A percentile compares a stretch with the other conserved stretches of the same genome.
phyloP scores from a whole-genome alignment of 352 stramenopile species.

The Pythium dissotocum region DNA sequence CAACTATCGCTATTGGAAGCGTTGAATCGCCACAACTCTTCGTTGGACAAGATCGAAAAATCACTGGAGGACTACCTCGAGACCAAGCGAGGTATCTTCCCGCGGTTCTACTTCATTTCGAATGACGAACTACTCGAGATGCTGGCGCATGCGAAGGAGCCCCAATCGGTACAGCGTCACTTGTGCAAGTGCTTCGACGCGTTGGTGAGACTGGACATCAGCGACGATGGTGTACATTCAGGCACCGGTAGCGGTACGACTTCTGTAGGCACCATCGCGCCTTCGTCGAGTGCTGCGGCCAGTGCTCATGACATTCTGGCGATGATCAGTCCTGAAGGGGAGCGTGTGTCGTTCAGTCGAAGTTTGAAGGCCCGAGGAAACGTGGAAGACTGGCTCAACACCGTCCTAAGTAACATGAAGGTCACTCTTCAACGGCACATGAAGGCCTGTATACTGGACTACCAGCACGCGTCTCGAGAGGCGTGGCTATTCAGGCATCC shows the following conservation, averaged over 20 bases:
- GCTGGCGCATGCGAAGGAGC: conserved; percentile 77
- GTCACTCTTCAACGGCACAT: conserved; percentile 65
- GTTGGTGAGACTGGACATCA: conserved; percentile 76
- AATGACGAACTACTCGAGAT: conserved; percentile 89
- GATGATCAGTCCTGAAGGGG: conserved; percentile 83
- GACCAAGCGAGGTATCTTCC: conserved; percentile 83
- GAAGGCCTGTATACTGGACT: conserved; percentile 85
- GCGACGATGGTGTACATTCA: conserved; percentile 26
- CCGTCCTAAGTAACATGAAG: conserved; percentile 76
- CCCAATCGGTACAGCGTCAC: conserved; percentile 74
- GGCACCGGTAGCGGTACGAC: neutral
- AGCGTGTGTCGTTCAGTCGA: conserved; percentile 71
- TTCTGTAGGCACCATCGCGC: conserved; percentile 18
- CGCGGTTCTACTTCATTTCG: conserved; percentile 88
- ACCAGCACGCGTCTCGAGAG: conserved; percentile 77
- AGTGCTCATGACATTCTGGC: conserved; percentile 61
- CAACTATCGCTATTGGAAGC: conserved; percentile 50
- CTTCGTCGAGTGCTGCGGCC: conserved; percentile 7
- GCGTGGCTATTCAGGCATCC: conserved; percentile 88
- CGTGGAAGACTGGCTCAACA: conserved; percentile 86
- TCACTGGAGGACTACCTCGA: conserved; percentile 83
- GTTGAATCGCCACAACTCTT: conserved; percentile 67
- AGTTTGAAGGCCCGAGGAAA: conserved; percentile 83
- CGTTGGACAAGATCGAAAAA: conserved; percentile 76
- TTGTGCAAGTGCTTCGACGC: conserved; percentile 87